Base-by-base conservation (phyloP, 768 basidiomycete species). In the Suillus sp. region DNA sequence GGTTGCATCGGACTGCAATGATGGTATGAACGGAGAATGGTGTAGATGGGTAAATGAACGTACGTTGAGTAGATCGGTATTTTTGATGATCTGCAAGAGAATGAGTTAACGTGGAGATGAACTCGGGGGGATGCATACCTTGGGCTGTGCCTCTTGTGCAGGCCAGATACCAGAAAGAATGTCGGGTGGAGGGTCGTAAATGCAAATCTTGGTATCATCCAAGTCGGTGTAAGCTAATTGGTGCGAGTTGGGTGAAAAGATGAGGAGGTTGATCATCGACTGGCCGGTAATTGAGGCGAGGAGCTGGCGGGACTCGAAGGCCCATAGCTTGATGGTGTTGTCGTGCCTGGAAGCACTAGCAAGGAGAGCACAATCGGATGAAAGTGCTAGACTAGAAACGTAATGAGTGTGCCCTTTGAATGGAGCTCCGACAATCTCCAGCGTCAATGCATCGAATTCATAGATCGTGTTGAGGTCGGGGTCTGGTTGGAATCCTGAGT, bases 251-350 rank as follows among this genome's bases (percentile, higher is more conserved):
- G 48, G 48, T n/a, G 51, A 34, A 1, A 53, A n/a, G 30, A 30
- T 2, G 0, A 30, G 3, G 32, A n/a, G 20, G 11, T 20, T 2
- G 11, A 27, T 1, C n/a, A 1, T 30, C 4, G 27, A 10, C 10
- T n/a, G n/a, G n/a, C n/a, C 53, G 13, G n/a, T 5, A 7, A 55
- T 22, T 55, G 53, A 55, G 14, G 54, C 54, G 4, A 55, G 34
- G 34, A 55, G 34, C 16, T 55, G 54, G 22, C 53, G 53, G 5
- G 53, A 54, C n/a, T 54, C 32, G 53, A 54, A 54, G 11, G 53
- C 53, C 53, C 53, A 54, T 1, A 54, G 53, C 13, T 54, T 54
- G n/a, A 8, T 7, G 53, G 53, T 34, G 32, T 14, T 11, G 4
- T 48, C 47, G 2, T 5, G 11, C 5, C 11, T 1, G 2, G 53